Evolutionary conservation across 2,329 filamentous ascomycete genomes (phyloP).

Genomic region (Daldinia sp.): DNA sequence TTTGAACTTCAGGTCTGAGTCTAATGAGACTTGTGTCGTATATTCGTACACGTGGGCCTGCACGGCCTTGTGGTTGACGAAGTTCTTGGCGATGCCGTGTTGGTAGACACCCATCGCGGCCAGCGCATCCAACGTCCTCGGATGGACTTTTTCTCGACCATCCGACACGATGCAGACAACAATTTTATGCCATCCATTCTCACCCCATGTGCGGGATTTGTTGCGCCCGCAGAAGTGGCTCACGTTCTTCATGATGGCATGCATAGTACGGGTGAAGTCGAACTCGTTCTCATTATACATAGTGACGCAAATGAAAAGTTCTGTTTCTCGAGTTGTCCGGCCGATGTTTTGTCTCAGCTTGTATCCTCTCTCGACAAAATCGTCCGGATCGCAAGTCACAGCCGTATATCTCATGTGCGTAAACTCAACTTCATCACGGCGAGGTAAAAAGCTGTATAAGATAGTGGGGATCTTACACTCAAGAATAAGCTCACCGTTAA

Average conservation of each 20-base stretch:
- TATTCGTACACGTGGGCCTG: constrained; percentile 99
- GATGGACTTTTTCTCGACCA: constrained; percentile 88
- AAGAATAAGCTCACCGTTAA: constrained; percentile 96
- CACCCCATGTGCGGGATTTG: constrained; percentile 97
- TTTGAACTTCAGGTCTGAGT: constrained; percentile 97
- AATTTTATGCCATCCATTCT: constrained; percentile 99
- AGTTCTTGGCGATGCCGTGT: constrained; percentile 97
- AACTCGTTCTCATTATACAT: constrained; percentile 99
- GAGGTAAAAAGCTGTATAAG: constrained; percentile 93
- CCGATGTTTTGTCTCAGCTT: constrained; percentile 92
- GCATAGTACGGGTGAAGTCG: constrained; percentile 94
- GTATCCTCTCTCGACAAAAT: constrained; percentile 91
- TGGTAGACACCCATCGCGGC: constrained; percentile 99
- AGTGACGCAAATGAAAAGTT: constrained; percentile 95
- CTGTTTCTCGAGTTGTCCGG: constrained; percentile 90
- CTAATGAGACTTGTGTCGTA: constrained; percentile 96
- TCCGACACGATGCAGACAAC: constrained; percentile 98
- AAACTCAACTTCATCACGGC: constrained; percentile 93
- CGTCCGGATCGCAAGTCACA: constrained; percentile 90
- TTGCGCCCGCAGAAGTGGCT: constrained; percentile 96
- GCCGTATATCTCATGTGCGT: constrained; percentile 97
- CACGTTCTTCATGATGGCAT: constrained; percentile 97
- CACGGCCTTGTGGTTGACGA: constrained; percentile 95
- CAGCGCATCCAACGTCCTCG: constrained; percentile 90
- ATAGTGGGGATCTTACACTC: constrained; percentile 99